These are phyloP conservation scores for Platanthera guangdongensis DNA, from an alignment of 106 monocot genomes.

Conservation along the genomic window DNA sequence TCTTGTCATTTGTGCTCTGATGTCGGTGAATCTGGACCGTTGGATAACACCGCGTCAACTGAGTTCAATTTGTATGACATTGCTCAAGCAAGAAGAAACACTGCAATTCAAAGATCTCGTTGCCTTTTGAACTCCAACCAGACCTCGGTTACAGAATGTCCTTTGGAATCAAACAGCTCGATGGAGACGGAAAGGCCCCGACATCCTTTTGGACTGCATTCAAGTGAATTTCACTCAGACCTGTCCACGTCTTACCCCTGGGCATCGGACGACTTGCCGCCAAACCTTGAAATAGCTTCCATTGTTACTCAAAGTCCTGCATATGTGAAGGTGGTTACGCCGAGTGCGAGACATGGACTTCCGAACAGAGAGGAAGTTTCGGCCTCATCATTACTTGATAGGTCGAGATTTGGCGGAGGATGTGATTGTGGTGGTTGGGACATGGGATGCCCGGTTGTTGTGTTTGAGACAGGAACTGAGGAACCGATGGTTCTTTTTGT, in stretches of 20 bases:
- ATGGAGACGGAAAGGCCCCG: slow-evolving; percentile 14
- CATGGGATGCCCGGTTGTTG: slow-evolving; percentile 75
- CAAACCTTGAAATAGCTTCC: slow-evolving; percentile 60
- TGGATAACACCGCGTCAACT: slow-evolving; percentile 44
- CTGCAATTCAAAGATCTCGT: slow-evolving; percentile 17
- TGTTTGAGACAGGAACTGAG: slow-evolving; percentile 41
- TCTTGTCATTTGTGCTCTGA: slow-evolving; percentile 86
- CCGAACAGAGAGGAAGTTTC: slow-evolving; percentile 43
- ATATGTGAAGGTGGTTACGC: slow-evolving; percentile 32
- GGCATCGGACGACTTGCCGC: slow-evolving; percentile 38
- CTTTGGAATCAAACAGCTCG: slow-evolving; percentile 5
- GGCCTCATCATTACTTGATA: slow-evolving; percentile 72
- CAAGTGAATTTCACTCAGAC: slow-evolving; percentile 19
- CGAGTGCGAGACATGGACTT: slow-evolving; percentile 58
- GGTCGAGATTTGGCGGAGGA: slow-evolving; percentile 75
- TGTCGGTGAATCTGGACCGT: slow-evolving; percentile 29
- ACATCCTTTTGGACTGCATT: slow-evolving; percentile 10
- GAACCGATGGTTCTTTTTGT: slow-evolving; percentile 40
- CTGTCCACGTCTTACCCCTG: slow-evolving; percentile 46
- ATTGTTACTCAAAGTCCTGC: slow-evolving; percentile 29
- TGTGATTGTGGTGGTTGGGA: slow-evolving; percentile 99
- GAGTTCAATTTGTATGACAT: slow-evolving; percentile 83
- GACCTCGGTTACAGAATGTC: slow-evolving; percentile 7
- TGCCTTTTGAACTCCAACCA: slow-evolving; percentile 20
- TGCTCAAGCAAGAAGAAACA: slow-evolving; percentile 48